Percentiles rank a stretch among this genome's conserved stretches.
These are phyloP conservation scores for Ploettnerulaceae sp. DNA, from an alignment of 2,329 filamentous ascomycete species.

Conservation along the genomic window DNA sequence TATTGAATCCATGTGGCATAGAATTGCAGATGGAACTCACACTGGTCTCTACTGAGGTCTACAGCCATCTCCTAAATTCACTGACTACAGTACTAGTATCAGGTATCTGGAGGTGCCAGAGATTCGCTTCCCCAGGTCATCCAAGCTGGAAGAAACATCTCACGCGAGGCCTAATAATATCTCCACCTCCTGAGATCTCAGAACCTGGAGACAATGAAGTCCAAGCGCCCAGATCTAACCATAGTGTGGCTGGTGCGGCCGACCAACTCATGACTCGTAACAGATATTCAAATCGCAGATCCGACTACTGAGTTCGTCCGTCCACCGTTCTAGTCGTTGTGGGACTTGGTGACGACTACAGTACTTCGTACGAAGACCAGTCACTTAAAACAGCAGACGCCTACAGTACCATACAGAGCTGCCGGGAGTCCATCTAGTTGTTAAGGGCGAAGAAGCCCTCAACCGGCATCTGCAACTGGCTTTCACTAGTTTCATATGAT, in stretches of 20 bases:
- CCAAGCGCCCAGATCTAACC: conserved; percentile 2
- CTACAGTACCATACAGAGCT: too few species aligned
- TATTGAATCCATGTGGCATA: not conserved
- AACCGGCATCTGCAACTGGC: not conserved
- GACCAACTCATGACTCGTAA: conserved; percentile 3
- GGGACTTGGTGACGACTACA: not conserved
- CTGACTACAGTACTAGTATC: not conserved
- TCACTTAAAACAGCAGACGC: too few species aligned
- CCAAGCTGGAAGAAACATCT: not conserved
- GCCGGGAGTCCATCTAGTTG: not conserved
- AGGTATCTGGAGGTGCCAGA: conserved; percentile 14
- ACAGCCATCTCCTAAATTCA: not conserved
- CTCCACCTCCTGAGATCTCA: not conserved
- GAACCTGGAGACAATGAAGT: not conserved
- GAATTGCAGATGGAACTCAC: not conserved
- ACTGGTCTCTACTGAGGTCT: conserved; percentile 1
- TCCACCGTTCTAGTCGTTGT: not conserved
- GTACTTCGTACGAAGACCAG: too few species aligned
- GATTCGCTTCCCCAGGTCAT: conserved; percentile 13
- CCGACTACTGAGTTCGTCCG: not conserved
- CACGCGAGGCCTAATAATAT: not conserved
- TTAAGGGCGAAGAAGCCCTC: not conserved
- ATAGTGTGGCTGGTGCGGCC: not conserved
- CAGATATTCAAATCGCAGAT: not conserved
- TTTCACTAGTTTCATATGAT: too few species aligned